Evolutionary conservation across 2,329 filamentous ascomycete species (phyloP).

Genomic region (Helotiales sp.): DNA sequence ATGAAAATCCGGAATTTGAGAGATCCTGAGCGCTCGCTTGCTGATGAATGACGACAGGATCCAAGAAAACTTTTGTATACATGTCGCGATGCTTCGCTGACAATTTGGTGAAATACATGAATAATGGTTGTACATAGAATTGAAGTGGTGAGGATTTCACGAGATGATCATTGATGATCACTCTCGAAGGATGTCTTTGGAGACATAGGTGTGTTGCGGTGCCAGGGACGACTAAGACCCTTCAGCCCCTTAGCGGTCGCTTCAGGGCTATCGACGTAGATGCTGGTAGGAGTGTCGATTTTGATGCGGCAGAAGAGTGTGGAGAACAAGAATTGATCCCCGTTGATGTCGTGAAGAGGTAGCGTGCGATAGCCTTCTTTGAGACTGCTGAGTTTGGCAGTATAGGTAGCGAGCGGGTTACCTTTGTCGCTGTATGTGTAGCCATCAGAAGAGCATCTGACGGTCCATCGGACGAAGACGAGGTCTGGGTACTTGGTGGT

Average conservation of each 20-base stretch:
- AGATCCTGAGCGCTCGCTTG: slow-evolving; percentile 24
- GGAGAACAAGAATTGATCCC: slow-evolving; percentile 93
- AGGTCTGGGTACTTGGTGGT: slow-evolving; percentile 95
- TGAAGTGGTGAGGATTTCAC: slow-evolving; percentile 18
- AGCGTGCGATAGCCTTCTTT: slow-evolving; percentile 93
- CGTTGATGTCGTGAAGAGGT: slow-evolving; percentile 84
- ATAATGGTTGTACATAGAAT: slow-evolving; percentile 34
- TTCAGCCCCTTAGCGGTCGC: slow-evolving; percentile 60
- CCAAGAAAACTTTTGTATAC: slow-evolving; percentile 34
- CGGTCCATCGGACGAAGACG: slow-evolving; percentile 91
- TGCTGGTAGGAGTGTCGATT: slow-evolving; percentile 61
- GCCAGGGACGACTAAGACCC: slow-evolving; percentile 62
- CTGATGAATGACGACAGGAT: slow-evolving; percentile 21
- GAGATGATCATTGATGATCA: slow-evolving; percentile 21
- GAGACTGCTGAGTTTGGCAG: slow-evolving; percentile 86
- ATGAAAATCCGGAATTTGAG: slow-evolving; percentile 24
- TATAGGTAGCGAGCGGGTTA: slow-evolving; percentile 82
- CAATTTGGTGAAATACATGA: slow-evolving; percentile 29
- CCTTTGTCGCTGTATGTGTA: slow-evolving; percentile 67
- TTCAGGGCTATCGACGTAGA: slow-evolving; percentile 57
- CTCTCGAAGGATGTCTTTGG: slow-evolving; percentile 37
- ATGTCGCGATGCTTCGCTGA: slow-evolving; percentile 19
- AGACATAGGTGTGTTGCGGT: slow-evolving; percentile 46
- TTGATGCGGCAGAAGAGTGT: slow-evolving; percentile 90
- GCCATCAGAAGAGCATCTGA: slow-evolving; percentile 84